Evolutionary conservation across 2,329 filamentous ascomycete genomes (phyloP).

Genomic region (Mycosphaerella arachidis): DNA sequence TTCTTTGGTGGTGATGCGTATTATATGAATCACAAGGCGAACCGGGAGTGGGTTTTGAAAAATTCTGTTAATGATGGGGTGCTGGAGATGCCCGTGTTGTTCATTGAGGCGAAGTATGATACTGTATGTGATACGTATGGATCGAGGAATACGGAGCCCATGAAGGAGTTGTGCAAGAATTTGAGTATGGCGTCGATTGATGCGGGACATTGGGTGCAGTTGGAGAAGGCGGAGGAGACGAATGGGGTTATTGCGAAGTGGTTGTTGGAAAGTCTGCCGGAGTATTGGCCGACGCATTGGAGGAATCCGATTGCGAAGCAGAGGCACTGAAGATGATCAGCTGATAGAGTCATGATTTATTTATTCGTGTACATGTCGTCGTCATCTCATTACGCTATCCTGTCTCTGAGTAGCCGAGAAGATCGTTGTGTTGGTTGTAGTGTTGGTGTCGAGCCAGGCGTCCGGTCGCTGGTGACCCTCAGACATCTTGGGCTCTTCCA

Average conservation of each 20-base stretch:
- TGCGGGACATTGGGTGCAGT: constrained; percentile 23
- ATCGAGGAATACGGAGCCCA: constrained; percentile 31
- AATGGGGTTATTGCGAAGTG: constrained; percentile 24
- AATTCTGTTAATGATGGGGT: constrained; percentile 32
- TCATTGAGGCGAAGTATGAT: constrained; percentile 39
- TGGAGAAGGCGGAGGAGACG: constrained; percentile 25
- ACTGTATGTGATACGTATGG: constrained; percentile 33
- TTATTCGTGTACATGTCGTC: background rate
- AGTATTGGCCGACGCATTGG: background rate
- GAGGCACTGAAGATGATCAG: background rate
- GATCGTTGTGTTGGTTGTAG: background rate
- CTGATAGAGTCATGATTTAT: background rate
- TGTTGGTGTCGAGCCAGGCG: background rate
- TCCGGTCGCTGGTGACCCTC: background rate
- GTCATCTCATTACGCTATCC: background rate
- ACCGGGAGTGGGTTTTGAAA: constrained; percentile 39
- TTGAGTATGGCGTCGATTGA: constrained; percentile 37
- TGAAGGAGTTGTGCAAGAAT: constrained; percentile 34
- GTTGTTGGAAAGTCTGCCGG: constrained; percentile 7
- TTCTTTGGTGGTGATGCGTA: constrained; percentile 37
- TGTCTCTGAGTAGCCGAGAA: background rate
- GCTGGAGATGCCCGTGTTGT: constrained; percentile 36
- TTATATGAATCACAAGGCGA: constrained; percentile 43
- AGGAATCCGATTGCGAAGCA: background rate
- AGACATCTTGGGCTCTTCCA: background rate